A percentile compares a stretch with the other conserved stretches of the same genome.
These are phyloP conservation scores for Apium graveolens DNA, from an alignment of 129 eudicot species.

Conservation along the genomic window DNA sequence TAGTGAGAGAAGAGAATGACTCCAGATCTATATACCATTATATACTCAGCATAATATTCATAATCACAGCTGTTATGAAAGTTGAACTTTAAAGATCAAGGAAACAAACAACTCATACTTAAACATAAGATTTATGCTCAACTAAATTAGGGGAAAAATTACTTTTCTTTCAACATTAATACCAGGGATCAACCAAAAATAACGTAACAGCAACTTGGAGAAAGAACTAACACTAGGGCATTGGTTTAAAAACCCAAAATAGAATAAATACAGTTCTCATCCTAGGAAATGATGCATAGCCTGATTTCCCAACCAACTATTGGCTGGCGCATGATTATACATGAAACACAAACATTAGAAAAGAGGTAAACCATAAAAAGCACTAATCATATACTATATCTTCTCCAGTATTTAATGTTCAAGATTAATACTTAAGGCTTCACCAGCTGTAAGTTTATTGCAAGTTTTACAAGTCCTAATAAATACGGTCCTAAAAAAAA, in stretches of 20 bases:
- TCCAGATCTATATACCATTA: not conserved
- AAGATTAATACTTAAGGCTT: not conserved
- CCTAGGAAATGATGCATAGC: too few species aligned
- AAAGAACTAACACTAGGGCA: not conserved
- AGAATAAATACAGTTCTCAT: not conserved
- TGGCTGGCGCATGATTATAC: too few species aligned
- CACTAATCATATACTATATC: too few species aligned
- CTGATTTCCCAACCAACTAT: too few species aligned
- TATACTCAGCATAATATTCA: not conserved
- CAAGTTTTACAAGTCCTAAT: not conserved
- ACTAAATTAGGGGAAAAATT: not conserved
- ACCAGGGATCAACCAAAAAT: too few species aligned
- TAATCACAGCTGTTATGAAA: not conserved
- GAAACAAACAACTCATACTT: not conserved
- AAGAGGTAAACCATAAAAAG: too few species aligned
- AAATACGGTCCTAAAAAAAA: not conserved
- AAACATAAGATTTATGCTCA: not conserved
- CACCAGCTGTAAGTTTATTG: not conserved
- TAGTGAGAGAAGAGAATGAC: not conserved
- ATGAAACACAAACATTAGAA: too few species aligned
- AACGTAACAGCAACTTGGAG: too few species aligned
- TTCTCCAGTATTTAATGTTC: not conserved
- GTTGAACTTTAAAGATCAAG: not conserved
- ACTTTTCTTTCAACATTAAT: not conserved
- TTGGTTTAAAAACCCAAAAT: not conserved